phyloP scores from a whole-genome alignment of 768 basidiomycete genomes.

The Suillus decipiens region DNA sequence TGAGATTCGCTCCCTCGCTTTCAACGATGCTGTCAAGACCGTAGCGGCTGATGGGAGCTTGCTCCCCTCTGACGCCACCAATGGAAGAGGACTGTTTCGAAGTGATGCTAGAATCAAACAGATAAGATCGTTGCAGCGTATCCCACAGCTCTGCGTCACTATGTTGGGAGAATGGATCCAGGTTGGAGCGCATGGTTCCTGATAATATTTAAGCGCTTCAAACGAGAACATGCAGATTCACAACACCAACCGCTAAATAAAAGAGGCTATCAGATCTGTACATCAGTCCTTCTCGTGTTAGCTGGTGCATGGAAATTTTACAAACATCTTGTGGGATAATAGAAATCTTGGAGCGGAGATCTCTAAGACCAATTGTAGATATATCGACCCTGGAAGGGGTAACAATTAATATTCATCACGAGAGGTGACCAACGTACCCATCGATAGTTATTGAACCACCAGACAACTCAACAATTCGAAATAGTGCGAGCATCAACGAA shows the following conservation, averaged over 20 bases:
- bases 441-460: conserved; percentile 64
- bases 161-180: conserved; percentile 81
- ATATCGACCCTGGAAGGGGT: conserved; percentile 39
- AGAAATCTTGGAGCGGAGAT: conserved; percentile 58
- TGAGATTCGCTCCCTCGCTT: conserved; percentile 53
- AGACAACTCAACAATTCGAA: conserved; percentile 68
- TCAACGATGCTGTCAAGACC: conserved; percentile 53
- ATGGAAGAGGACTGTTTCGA: conserved; percentile 16
- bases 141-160: conserved; percentile 84
- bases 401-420: not conserved
- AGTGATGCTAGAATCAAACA: conserved; percentile 53
- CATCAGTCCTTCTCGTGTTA: not conserved
- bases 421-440: conserved; percentile 38
- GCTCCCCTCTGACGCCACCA: conserved; percentile 15
- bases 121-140: conserved; percentile 76
- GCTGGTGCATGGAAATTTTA: conserved; percentile 9
- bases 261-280: conserved; percentile 42
- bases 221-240: conserved; percentile 20
- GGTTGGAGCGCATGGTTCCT: conserved; percentile 79
- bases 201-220: conserved; percentile 27
- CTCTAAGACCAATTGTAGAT: conserved; percentile 53
- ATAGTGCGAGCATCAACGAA: conserved; percentile 63
- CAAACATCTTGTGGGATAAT: conserved; percentile 71
- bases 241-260: conserved; percentile 52
- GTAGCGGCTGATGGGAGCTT: conserved; percentile 37